Percentiles rank a stretch among this genome's conserved stretches.
phyloP scores from a whole-genome alignment of 768 basidiomycete genomes.

The Coprinopsis sp. region DNA sequence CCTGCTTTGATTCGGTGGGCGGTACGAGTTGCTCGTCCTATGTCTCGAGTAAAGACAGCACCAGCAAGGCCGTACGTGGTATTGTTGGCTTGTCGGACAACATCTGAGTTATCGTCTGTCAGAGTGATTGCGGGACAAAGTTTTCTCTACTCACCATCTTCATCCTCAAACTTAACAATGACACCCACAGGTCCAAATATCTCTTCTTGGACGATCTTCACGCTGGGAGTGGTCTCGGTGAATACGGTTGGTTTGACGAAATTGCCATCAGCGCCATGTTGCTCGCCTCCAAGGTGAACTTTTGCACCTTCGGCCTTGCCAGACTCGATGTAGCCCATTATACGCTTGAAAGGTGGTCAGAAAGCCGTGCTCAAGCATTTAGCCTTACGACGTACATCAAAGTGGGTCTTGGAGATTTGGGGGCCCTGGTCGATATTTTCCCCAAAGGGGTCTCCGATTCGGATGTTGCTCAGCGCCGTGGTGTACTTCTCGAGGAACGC shows the following conservation, averaged over 20 bases:
- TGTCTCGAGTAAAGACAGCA: slow-evolving; percentile 67
- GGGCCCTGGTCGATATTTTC: slow-evolving; percentile 65
- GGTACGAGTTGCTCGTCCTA: slow-evolving; percentile 58
- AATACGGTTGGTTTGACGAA: slow-evolving; percentile 78
- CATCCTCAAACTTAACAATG: slow-evolving; percentile 70
- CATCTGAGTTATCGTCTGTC: neutral
- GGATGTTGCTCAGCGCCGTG: slow-evolving; percentile 45
- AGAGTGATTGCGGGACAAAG: neutral
- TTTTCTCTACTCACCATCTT: slow-evolving; percentile 30
- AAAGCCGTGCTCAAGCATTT: neutral
- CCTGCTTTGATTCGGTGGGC: slow-evolving; percentile 37
- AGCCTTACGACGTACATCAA: slow-evolving; percentile 29
- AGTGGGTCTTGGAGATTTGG: slow-evolving; percentile 71
- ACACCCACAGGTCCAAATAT: slow-evolving; percentile 31
- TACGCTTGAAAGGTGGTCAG: slow-evolving; percentile 1
- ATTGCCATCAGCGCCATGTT: slow-evolving; percentile 35
- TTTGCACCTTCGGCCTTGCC: slow-evolving; percentile 16
- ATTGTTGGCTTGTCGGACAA: slow-evolving; percentile 5
- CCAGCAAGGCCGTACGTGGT: slow-evolving; percentile 67
- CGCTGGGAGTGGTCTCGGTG: slow-evolving; percentile 57
- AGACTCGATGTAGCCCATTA: slow-evolving; percentile 41
- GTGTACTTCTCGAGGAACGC: slow-evolving; percentile 66
- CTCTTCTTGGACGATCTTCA: slow-evolving; percentile 65
- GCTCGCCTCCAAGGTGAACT: slow-evolving; percentile 11
- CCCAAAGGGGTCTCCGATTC: slow-evolving; percentile 68